Base-by-base conservation (phyloP, 164 flowering plant genomes). In the Dillenia turbinata region DNA sequence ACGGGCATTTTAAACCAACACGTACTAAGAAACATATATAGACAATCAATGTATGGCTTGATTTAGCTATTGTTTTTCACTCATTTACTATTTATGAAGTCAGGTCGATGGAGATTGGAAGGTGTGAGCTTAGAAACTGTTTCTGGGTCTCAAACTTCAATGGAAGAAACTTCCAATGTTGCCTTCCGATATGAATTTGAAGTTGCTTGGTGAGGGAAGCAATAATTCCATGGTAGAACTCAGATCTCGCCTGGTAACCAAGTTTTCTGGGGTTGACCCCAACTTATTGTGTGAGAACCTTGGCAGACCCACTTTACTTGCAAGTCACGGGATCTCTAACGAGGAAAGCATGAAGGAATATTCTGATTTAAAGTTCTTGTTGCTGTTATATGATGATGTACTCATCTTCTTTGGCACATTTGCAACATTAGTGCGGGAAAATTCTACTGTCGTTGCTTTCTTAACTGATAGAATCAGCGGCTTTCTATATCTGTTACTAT, bases 81-180 rank as follows among this genome's bases (percentile, higher is more conserved):
- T 19, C 45, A 19, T 19, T 19, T 69, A 47, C 24, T 43, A 47
- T 63, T 60, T 56, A 26, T 45, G 65, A 69, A 72, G 67, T 62
- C 87, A 92, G 98, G 98, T 76, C 83, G 78, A 56, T 92, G 98
- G 96, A 86, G 96, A 72, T 48, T 88, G 47, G 87, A 85, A 53
- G 85, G 82, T 65, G 57, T 81, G 26, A 78, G 71, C 75, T 66
- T 92, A 73, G 70, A 65, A 0, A 71, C 78, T 22, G 60, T 83
- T 47, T 16, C 16, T 65, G 49, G 48, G 5, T 14, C 19, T 47
- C 71, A 75, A 49, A 47, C 56, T 50, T 64, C 68, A 47, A 7
- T 24, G 0, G 69, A 56, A 62, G 76, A 73, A 65, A 40, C n/a
- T n/a, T 54, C 45, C 9, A 70, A 66, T 51, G 9, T 9, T 49